These are phyloP conservation scores for Penstemon eatonii DNA, from an alignment of 257 asterid species.

Conservation along the genomic window DNA sequence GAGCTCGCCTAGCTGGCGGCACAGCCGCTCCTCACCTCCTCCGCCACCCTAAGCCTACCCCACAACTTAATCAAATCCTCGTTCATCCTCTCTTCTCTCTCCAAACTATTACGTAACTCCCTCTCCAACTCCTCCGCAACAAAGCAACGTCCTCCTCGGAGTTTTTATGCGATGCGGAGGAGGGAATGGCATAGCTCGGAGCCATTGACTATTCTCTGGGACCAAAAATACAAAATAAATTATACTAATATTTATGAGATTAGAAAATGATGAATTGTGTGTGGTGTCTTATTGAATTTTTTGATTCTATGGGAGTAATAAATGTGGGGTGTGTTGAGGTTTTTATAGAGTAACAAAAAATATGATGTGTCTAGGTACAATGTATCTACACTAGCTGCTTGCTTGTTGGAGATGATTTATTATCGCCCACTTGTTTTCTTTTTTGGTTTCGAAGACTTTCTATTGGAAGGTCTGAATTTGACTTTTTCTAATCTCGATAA, in stretches of 20 bases:
- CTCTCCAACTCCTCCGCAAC: slow-evolving; percentile 69
- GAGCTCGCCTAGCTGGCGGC: no score
- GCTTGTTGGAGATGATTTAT: background rate
- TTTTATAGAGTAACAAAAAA: slow-evolving; percentile 22
- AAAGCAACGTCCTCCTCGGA: slow-evolving; percentile 11
- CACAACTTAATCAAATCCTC: no score
- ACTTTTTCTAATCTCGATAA: background rate
- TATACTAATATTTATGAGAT: background rate
- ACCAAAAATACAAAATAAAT: slow-evolving; percentile 5
- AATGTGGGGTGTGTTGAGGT: background rate
- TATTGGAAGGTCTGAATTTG: background rate
- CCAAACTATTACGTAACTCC: slow-evolving; percentile 31
- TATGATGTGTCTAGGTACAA: slow-evolving; percentile 58
- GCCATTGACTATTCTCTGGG: slow-evolving; percentile 5
- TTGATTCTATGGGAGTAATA: background rate
- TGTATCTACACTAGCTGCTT: slow-evolving; percentile 33
- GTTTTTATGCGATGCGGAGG: background rate
- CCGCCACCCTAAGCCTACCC: background rate
- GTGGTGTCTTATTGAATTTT: background rate
- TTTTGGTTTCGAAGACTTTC: background rate
- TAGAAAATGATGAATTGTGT: background rate
- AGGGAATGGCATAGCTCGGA: background rate
- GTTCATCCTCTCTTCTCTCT: no score
- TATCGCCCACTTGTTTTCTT: no score
- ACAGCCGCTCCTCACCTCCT: slow-evolving; percentile 39